Evolutionary conservation across 495 filamentous ascomycete species (phyloP), one percentile per base, ranked within the genome.

Genomic region (Penicillium salamii): DNA sequence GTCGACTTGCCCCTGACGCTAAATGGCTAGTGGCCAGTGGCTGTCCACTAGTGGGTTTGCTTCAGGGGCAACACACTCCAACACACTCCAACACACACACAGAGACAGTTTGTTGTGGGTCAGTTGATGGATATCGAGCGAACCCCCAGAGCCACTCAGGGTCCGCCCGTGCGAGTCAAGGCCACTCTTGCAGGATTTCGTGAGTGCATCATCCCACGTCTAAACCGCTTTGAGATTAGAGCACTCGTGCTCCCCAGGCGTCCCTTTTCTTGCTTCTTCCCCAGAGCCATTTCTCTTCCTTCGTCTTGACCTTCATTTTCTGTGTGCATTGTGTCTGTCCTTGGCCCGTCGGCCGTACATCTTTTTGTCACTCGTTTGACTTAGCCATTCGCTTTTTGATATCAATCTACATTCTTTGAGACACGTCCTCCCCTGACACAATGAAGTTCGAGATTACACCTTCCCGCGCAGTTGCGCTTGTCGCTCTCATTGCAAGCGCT

Each of bases 401-500:
- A n/a, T n/a, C n/a, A n/a, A n/a, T n/a, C 23, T 26, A 26, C 23
- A 26, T n/a, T n/a, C 23, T 26, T 26, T 26, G 23, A 26, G 15
- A 28, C 28, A 33, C 23, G 26, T 41, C 20, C 31, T 14, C 50
- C 43, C 35, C 43, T 47, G 28, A 49, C 57, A 65, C 41, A 46
- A 75, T 75, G 71, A 72, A 68, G 62, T 57, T 69, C 49, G 42
- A 62, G 42, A 54, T 61, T 37, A 51, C 58, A 43, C 40, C 53
- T 18, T 52, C 51, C 32, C 49, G 61, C 29, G 59, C 68, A 9
- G 57, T 58, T 31, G 62, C 62, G 29, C 63, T 91, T 78, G 3
- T 90, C 85, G 69, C 68, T 82, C 47, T 84, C 80, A 33, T 82
- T 77, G 52, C 83, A 75, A 61, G 70, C 66, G 56, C 57, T n/a